These are phyloP conservation scores for Penicillium coffeae DNA, from an alignment of 495 filamentous ascomycete genomes.

Conservation along the genomic window DNA sequence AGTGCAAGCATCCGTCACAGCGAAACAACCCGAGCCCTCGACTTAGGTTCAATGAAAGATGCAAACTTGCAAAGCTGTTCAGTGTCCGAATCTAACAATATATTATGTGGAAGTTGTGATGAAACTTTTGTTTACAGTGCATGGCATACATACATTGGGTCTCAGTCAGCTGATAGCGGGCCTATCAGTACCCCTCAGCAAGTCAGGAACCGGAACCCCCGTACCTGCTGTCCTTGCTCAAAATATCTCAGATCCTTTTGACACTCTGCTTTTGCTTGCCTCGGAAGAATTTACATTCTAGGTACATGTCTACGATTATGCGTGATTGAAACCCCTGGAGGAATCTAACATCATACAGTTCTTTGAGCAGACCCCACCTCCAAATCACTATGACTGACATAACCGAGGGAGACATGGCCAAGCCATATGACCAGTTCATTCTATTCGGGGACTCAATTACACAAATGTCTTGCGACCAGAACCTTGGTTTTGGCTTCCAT, in stretches of 20 bases:
- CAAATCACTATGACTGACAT: background rate
- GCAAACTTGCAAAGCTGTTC: background rate
- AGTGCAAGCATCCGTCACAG: too few relatives aligned
- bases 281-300: too few relatives aligned
- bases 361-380: background rate
- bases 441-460: conserved; percentile 83
- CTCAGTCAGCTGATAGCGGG: background rate
- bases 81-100: background rate
- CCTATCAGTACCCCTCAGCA: background rate
- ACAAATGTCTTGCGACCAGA: conserved; percentile 54
- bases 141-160: background rate
- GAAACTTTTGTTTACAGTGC: too few relatives aligned
- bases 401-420: conserved; percentile 16
- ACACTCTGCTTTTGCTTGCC: too few relatives aligned
- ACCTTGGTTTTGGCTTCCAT: conserved; percentile 65
- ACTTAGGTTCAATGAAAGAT: too few relatives aligned
- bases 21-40: too few relatives aligned
- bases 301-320: too few relatives aligned
- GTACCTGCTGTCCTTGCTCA: background rate
- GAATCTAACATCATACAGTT: too few relatives aligned
- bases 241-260: too few relatives aligned
- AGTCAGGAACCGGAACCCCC: background rate
- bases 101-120: background rate
- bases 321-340: too few relatives aligned
- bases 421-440: conserved; percentile 64